Evolutionary conservation across 2,329 filamentous ascomycete genomes (phyloP).

Genomic region (Exophiala aquamarina): DNA sequence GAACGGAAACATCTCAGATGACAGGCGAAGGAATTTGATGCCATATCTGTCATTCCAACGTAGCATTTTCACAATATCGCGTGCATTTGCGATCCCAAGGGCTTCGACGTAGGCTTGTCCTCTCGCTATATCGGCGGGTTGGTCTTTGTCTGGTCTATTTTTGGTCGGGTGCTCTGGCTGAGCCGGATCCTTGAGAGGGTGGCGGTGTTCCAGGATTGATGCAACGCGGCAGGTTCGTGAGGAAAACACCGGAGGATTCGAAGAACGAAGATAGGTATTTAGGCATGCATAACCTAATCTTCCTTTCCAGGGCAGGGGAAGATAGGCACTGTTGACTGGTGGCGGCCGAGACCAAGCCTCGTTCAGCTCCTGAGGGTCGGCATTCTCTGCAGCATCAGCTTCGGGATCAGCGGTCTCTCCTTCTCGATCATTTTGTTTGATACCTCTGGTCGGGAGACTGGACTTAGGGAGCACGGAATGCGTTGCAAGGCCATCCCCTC

Average conservation of each 20-base stretch:
- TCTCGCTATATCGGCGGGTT: conserved; percentile 64
- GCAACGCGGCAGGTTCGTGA: conserved; percentile 89
- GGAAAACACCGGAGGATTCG: conserved; percentile 82
- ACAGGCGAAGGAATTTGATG: conserved; percentile 89
- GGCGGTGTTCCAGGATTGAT: conserved; percentile 84
- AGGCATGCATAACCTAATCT: conserved; percentile 88
- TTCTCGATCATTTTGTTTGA: conserved; percentile 28
- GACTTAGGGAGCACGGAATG: conserved; percentile 1
- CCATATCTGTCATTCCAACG: conserved; percentile 89
- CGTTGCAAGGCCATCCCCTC: neutral
- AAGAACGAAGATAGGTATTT: conserved; percentile 83
- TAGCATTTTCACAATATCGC: conserved; percentile 81
- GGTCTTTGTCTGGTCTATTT: conserved; percentile 75
- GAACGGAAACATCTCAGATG: conserved; percentile 96
- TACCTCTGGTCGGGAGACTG: conserved; percentile 27
- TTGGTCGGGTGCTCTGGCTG: conserved; percentile 79
- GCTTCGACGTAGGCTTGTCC: conserved; percentile 74
- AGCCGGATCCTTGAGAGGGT: conserved; percentile 73
- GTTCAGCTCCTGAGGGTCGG: conserved; percentile 58
- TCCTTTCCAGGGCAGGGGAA: conserved; percentile 89
- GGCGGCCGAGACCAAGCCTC: conserved; percentile 65
- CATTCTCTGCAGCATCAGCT: conserved; percentile 49
- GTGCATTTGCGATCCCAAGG: conserved; percentile 76
- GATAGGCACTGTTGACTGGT: conserved; percentile 75
- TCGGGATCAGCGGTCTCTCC: conserved; percentile 49